Evolutionary conservation across 2,329 filamentous ascomycete genomes (phyloP), one percentile per base, ranked within the genome.

Genomic region (Aspergillus glaucus): DNA sequence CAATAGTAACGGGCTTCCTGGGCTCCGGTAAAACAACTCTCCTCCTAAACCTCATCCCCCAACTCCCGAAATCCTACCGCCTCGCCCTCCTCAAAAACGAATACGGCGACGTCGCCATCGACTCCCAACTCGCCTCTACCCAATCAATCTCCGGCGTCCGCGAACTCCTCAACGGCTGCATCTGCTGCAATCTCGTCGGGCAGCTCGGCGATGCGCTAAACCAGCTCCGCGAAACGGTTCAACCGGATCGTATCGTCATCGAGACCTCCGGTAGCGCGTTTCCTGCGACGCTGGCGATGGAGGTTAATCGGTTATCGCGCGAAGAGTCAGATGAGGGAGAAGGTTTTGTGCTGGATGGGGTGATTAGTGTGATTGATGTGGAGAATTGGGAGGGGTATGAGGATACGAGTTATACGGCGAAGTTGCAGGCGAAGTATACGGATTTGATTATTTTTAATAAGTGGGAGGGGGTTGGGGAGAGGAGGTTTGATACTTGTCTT

Each of bases 111-210:
- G 73, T 98, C 39, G 91, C 90, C 32, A 79, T 98, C 65, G 93
- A 98, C 75, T 93, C 88, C 1, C 88, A 95, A 67, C 85, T 98
- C 26, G 92, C 93, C 14, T 79, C 86, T 0, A 86, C 86, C 12
- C 82, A 82, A 44, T 84, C 91, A 54, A 90, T 98, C 58, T 86
- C 88, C 1, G 92, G 90, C 48, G 91, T 95, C 4, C 87, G 87
- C 60, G 93, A 98, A 70, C 79, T 98, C 1, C 84, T 98, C 47
- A 95, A 95, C 67, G 93, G 92, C 57, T 97, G 93, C 73, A 97
- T 98, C 70, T 98, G 93, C 80, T 98, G 93, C 75, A 97, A 97
- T 67, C 85, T 97, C 22, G 92, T 98, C 52, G 93, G 93, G 14
- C 88, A 95, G 68, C 82, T 98, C 6, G 81, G 82, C 51, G 83